phyloP scores from a whole-genome alignment of 306 rosid genomes.

The Trichosanthes cucumerina region DNA sequence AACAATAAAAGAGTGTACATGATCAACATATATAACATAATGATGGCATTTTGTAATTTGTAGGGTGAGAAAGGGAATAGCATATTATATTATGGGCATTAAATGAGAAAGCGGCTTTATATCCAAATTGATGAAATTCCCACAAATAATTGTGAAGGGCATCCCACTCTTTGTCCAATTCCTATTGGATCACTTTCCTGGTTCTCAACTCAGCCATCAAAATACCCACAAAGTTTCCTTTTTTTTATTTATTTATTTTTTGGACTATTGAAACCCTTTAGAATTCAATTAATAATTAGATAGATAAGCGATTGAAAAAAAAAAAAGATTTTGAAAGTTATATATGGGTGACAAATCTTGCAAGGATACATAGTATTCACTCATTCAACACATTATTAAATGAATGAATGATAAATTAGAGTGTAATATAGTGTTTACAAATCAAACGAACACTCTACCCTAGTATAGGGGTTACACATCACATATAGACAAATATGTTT shows the following conservation, averaged over 20 bases:
- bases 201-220: background rate
- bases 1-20: too few relatives aligned
- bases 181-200: background rate
- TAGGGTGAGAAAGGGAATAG: background rate
- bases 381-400: background rate
- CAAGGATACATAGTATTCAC: background rate
- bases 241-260: background rate
- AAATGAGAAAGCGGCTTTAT: background rate
- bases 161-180: slow-evolving; percentile 5
- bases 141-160: background rate
- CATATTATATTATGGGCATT: background rate
- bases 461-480: too few relatives aligned
- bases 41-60: background rate
- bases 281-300: background rate
- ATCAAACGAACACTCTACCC: too few relatives aligned
- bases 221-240: background rate
- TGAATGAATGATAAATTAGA: too few relatives aligned
- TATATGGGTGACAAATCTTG: background rate
- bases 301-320: too few relatives aligned
- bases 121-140: background rate
- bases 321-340: too few relatives aligned
- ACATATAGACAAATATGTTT: too few relatives aligned
- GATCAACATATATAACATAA: too few relatives aligned
- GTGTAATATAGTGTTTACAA: too few relatives aligned
- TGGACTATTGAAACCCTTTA: background rate